These are phyloP conservation scores for Leptographium flavum DNA, from an alignment of 2,329 filamentous ascomycete genomes.

Conservation along the genomic window DNA sequence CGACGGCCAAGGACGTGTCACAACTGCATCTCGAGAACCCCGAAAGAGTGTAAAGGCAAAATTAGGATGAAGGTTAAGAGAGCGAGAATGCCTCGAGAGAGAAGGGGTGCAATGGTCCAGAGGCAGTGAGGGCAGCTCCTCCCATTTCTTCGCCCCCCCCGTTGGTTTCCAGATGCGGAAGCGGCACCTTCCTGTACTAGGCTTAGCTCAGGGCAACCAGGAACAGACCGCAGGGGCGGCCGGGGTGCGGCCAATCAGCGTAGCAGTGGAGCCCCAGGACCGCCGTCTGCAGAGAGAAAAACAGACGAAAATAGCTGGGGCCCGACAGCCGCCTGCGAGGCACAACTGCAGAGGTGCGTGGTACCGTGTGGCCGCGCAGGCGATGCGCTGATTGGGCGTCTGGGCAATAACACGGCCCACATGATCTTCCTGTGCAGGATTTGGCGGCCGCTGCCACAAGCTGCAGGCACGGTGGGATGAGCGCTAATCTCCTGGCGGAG, in stretches of 20 bases:
- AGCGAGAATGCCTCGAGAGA: not conserved
- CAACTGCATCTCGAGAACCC: slow-evolving; percentile 5
- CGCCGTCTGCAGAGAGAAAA: not conserved
- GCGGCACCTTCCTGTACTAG: not conserved
- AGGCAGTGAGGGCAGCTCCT: not conserved
- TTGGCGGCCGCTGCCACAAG: slow-evolving; percentile 3
- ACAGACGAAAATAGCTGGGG: not conserved
- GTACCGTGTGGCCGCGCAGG: too few relatives aligned
- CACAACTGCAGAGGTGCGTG: too few relatives aligned
- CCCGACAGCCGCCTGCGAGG: not conserved
- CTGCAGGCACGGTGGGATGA: slow-evolving; percentile 1
- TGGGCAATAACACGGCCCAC: not conserved
- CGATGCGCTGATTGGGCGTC: not conserved
- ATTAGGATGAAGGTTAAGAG: not conserved
- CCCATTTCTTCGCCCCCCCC: not conserved
- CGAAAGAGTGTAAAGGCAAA: not conserved
- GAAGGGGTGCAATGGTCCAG: not conserved
- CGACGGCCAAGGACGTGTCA: not conserved
- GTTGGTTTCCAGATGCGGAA: not conserved
- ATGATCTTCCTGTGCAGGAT: not conserved
- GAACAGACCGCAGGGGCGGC: slow-evolving; percentile 1
- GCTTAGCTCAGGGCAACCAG: not conserved
- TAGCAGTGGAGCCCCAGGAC: not conserved
- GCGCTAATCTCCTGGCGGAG: slow-evolving; percentile 11
- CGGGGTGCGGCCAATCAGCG: not conserved